Base-by-base conservation (phyloP, 2,329 filamentous ascomycete genomes). In the Penicillium sp. region DNA sequence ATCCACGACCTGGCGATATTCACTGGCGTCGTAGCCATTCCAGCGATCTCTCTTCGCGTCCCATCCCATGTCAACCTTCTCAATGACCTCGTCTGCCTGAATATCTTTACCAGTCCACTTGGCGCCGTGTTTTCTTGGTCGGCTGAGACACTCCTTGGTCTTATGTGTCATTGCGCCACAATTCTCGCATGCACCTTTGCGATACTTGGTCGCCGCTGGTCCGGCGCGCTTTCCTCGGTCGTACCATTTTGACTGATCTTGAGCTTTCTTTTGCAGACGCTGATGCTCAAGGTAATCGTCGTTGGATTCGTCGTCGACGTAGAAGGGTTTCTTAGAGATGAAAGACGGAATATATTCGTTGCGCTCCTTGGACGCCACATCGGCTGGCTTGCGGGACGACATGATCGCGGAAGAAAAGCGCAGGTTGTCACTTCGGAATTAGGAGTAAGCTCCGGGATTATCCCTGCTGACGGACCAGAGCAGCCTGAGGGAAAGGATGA, bases 291-390 rank as follows among this genome's bases (percentile, higher is more conserved):
- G 90, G 75, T 98, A 99, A 72, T 98, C 93, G 73, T 85, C 86
- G 68, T 86, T 85, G 62, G 90, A 84, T 61, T 89, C 88, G 73
- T 92, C 91, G 69, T 86, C 87, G 56, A 96, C 88, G 77, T 98
- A 99, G 79, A 99, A 99, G 4, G 95, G 95, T 68, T 96, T 93
- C 77, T 96, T 97, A 69, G 92, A 93, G 80, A 99, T 99, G 83
- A 97, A 99, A 55, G 91, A 88, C 5, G 95, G 95, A 71, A 99
- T 99, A 83, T 99, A 99, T 76, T 97, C 88, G 84, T 99, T 99
- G 78, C 95, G 92, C 77, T 96, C 92, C 75, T 96, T 96, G 63
- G 71, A 81, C 69, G 83, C 81, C 55, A 82, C 78, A 64, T 84
- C 82, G 48, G 76, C 78, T 15, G 82, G 82, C 67, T 83, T 84